Evolutionary conservation across 768 basidiomycete genomes (phyloP), one percentile per base, ranked within the genome.

Genomic region (Tulasnella sp.): DNA sequence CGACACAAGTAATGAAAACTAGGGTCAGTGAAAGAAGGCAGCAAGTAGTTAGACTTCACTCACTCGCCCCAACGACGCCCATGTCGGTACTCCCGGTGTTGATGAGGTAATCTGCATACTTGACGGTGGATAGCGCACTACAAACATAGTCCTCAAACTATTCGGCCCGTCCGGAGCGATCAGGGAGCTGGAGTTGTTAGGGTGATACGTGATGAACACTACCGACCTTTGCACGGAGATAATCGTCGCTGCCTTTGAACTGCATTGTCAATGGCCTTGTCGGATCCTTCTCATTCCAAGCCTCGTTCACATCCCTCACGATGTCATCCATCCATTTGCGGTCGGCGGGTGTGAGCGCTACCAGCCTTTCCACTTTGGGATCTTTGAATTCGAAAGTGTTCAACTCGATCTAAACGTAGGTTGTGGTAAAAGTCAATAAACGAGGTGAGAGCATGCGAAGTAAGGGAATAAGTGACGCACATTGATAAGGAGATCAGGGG

Each of bases 281-380:
- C 0, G 84, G 79, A 64, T 87, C 85, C 9, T 73, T 74, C 3
- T 83, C 80, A 59, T 81, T 78, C 85, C 86, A 94, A 7, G 79
- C 78, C 52, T 87, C 83, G 62, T 89, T 89, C 10, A 95, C 90
- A 63, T 91, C 89, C 55, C 77, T 81, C 42, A 94, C 80, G 58
- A 95, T 83, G 65, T 95, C 92, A 67, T 98, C 94, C 80, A 98
- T 90, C 96, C 96, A 99, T 70, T 89, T 94, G 61, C 95, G 76
- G 70, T 98, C 96, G 0, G 94, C 91, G 0, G 96, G 76, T 1
- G 95, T 97, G 64, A 99, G 73, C 4, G 80, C 82, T 21, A 85
- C 81, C 32, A 84, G 74, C 27, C 86, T 78, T 65, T 95, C 93
- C 4, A 96, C 68, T 67, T 78, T 83, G 3, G 84, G 80, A 69